Percentiles rank a stretch among this genome's conserved stretches.
Evolutionary conservation across 495 filamentous ascomycete species (phyloP).

Genomic region (Talaromyces nanjingensis): DNA sequence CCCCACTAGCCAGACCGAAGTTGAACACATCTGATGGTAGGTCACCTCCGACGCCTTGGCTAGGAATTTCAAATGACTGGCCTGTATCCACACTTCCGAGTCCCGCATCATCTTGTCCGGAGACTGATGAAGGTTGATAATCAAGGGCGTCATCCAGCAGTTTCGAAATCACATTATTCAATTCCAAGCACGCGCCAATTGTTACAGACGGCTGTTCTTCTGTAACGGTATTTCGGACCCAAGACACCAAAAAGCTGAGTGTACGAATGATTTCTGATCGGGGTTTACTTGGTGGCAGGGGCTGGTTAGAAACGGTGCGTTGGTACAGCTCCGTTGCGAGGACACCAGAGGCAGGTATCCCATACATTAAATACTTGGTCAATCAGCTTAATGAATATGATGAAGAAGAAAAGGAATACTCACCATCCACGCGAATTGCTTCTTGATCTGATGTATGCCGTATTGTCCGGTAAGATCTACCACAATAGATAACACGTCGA

Average conservation of each 20-base stretch:
- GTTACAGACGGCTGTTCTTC: background rate
- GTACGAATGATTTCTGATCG: constrained; percentile 11
- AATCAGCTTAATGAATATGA: background rate
- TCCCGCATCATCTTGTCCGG: background rate
- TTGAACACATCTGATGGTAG: background rate
- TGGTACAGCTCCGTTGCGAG: background rate
- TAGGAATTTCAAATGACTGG: background rate
- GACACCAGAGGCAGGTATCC: background rate
- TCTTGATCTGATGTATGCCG: background rate
- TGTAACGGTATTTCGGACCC: constrained; percentile 7
- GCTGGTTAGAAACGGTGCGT: background rate
- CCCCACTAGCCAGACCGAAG: background rate
- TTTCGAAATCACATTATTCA: background rate
- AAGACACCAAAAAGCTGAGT: constrained; percentile 8
- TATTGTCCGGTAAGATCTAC: background rate
- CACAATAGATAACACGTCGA: constrained; percentile 32
- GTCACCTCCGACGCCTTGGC: background rate
- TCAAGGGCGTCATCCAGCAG: background rate
- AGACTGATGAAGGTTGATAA: background rate
- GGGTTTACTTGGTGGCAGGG: background rate
- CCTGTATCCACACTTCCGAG: background rate
- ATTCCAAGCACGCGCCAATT: background rate
- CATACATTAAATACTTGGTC: background rate
- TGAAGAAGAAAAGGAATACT: background rate
- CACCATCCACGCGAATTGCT: background rate